phyloP scores from a whole-genome alignment of 768 basidiomycete genomes.

The Mycena alexandri region DNA sequence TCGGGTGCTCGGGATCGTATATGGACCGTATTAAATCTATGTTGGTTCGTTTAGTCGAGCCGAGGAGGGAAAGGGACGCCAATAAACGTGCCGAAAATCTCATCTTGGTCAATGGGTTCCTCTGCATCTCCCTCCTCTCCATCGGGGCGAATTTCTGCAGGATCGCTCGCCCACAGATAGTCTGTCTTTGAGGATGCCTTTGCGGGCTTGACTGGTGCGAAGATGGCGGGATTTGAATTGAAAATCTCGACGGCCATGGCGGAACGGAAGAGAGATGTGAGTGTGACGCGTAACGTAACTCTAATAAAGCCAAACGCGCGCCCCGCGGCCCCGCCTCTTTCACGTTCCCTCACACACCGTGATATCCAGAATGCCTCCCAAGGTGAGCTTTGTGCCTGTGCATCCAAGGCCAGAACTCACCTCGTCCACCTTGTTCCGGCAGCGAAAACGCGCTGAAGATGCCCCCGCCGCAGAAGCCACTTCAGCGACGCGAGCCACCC shows the following conservation, averaged over 20 bases:
- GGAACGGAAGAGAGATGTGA: conserved; percentile 2
- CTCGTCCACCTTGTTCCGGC: conserved; percentile 2
- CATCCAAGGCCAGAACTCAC: not conserved
- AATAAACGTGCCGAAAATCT: conserved; percentile 82
- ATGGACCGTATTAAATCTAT: conserved; percentile 93
- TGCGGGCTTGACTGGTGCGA: conserved; percentile 56
- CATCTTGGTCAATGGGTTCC: conserved; percentile 89
- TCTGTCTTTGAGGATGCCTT: conserved; percentile 59
- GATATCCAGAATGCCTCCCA: conserved; percentile 50
- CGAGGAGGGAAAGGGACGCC: not conserved
- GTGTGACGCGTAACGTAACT: conserved; percentile 9
- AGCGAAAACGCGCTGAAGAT: conserved; percentile 74
- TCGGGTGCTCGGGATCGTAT: conserved; percentile 95
- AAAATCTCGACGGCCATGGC: conserved; percentile 71
- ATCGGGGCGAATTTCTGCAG: conserved; percentile 58
- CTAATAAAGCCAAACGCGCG: conserved; percentile 22
- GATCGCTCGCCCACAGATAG: conserved; percentile 74
- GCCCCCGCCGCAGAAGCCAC: conserved; percentile 46
- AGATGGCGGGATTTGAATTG: conserved; percentile 93
- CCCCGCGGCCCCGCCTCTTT: not conserved
- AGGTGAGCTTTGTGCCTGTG: conserved; percentile 41
- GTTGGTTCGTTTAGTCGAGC: conserved; percentile 6
- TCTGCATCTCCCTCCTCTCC: conserved; percentile 55
- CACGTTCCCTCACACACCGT: not conserved
- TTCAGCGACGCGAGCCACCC: conserved; percentile 59